Evolutionary conservation across 305 asterid species (phyloP).

Genomic region (Nicotiana rustica): DNA sequence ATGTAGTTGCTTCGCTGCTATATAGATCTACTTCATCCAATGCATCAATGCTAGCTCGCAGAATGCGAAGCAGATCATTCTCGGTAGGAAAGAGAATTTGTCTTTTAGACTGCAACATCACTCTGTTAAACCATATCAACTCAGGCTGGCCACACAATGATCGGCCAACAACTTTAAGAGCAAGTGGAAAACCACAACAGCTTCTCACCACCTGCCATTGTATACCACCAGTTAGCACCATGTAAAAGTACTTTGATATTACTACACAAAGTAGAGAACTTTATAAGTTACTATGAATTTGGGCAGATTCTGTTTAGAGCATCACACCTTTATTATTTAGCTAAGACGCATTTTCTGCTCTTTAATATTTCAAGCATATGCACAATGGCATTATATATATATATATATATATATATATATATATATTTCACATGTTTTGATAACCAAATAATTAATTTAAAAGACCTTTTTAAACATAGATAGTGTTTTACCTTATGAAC

Average conservation of each 20-base stretch:
- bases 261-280: neutral
- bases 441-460: neutral
- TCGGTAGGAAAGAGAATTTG: conserved; percentile 36
- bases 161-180: conserved; percentile 46
- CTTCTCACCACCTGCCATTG: conserved; percentile 42
- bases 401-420: no score
- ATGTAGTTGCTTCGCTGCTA: conserved; percentile 16
- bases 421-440: neutral
- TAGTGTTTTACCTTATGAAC: conserved; percentile 36
- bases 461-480: neutral
- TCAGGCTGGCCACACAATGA: conserved; percentile 40
- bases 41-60: conserved; percentile 44
- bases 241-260: neutral
- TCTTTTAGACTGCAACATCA: conserved; percentile 37
- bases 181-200: conserved; percentile 48
- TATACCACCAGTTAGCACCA: neutral
- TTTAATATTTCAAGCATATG: neutral
- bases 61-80: conserved; percentile 39
- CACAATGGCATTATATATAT: neutral
- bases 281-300: neutral
- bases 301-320: neutral
- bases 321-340: neutral
- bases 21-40: conserved; percentile 27
- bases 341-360: neutral
- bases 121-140: conserved; percentile 37